Base-by-base conservation (phyloP, 1,284 basidiomycete genomes). In the Trichosporon asahii region DNA sequence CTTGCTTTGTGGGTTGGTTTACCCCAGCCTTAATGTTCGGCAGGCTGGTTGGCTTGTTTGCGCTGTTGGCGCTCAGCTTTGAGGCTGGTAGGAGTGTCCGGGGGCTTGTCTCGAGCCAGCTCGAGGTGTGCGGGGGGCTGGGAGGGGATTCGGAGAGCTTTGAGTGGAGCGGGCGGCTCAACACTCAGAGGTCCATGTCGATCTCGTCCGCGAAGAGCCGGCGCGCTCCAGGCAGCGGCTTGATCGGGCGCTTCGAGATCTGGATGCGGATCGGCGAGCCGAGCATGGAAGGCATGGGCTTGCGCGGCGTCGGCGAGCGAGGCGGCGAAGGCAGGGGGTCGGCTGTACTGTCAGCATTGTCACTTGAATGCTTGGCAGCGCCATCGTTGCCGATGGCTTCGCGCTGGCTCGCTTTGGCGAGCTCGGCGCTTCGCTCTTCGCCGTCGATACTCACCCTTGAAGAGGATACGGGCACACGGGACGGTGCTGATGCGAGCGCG, bases 241-340 rank as follows among this genome's bases (percentile, higher is more conserved):
- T 29, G 27, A 61, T n/a, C 15, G 29, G 27, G 27, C 57, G 57
- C 57, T 61, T 61, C 29, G 49, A 46, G 7, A 18, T 21, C 27
- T 61, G 57, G 21, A 61, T 11, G 57, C 29, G 14, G 57, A 61
- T 61, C 57, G 57, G 57, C 18, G 57, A 61, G 57, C 57, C 57
- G 18, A 61, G 29, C 14, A 29, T 15, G 18, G 49, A 53, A 8
- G 49, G 21, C n/a, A 18, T 18, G 23, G n/a, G 57, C 27, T 61
- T 31, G 57, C 57, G 57, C 29, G 57, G 57, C 57, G 57, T 61
- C 57, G 57, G 57, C 27, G 27, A 31, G 57, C 57, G 57, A 8
- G 57, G 57, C 14, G 57, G 57, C 14, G 57, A 61, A 6, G 57
- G 57, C 29, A 61, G 27, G 6, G 57, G 57, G 57, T 61, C 57